Conservation (phyloP, 2,329 filamentous ascomycete genomes). For the Penicillium sclerotiorum region DNA sequence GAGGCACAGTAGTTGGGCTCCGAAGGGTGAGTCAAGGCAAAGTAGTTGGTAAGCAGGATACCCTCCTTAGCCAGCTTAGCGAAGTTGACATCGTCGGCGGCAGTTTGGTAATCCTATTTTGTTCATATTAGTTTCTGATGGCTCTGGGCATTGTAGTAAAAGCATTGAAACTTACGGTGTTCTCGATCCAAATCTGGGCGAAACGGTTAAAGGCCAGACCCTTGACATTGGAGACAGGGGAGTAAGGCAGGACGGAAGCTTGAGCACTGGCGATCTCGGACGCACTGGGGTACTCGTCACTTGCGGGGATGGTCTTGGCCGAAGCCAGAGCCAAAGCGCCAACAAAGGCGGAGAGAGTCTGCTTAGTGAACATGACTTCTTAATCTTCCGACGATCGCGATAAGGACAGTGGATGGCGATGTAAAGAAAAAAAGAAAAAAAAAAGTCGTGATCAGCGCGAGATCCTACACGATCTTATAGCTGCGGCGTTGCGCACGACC, state of each 20-base stretch:
- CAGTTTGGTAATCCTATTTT: slow-evolving; percentile 61
- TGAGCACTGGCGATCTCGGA: slow-evolving; percentile 34
- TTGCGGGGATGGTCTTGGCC: slow-evolving; percentile 27
- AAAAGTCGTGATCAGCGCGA: slow-evolving; percentile 7
- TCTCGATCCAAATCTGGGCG: slow-evolving; percentile 76
- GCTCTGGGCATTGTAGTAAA: background rate
- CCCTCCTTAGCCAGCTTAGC: slow-evolving; percentile 48
- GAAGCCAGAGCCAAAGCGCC: slow-evolving; percentile 27
- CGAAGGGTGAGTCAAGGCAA: slow-evolving; percentile 69
- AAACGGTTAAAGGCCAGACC: slow-evolving; percentile 75
- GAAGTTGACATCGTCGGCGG: slow-evolving; percentile 57
- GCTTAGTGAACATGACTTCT: slow-evolving; percentile 53
- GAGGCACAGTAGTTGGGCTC: slow-evolving; percentile 75
- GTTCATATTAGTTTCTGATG: background rate
- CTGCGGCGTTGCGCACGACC: background rate
- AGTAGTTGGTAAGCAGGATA: slow-evolving; percentile 63
- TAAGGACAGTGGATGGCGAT: background rate
- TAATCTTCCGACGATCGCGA: background rate
- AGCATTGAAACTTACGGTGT: slow-evolving; percentile 56
- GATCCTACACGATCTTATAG: slow-evolving; percentile 23
- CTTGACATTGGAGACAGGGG: slow-evolving; percentile 65
- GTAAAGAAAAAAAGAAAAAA: slow-evolving; percentile 6
- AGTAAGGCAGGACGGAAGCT: slow-evolving; percentile 63
- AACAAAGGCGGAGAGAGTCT: slow-evolving; percentile 46
- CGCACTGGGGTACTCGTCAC: slow-evolving; percentile 28